Evolutionary conservation across 345 rosid species (phyloP).

Genomic region (Carallia pectinifolia): DNA sequence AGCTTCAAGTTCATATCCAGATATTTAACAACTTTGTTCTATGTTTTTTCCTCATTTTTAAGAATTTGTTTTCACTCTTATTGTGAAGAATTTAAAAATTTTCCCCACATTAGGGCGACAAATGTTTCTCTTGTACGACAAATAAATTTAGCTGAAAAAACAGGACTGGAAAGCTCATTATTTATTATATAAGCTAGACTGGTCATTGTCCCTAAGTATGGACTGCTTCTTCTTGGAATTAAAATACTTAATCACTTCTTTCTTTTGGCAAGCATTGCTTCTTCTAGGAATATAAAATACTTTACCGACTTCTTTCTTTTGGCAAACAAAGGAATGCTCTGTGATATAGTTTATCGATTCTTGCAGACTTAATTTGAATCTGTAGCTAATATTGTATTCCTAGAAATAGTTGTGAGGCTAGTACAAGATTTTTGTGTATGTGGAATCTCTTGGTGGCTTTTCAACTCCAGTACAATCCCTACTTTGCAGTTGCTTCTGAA

Average conservation of each 20-base stretch:
- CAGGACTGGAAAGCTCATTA: slow-evolving; percentile 72
- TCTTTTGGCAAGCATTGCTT: background rate
- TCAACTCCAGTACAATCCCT: too few relatives aligned
- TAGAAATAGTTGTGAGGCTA: background rate
- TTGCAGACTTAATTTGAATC: background rate
- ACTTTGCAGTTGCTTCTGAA: too few relatives aligned
- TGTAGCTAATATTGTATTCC: too few relatives aligned
- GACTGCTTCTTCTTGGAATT: background rate
- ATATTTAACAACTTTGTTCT: background rate
- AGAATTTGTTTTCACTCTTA: too few relatives aligned
- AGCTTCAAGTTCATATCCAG: slow-evolving; percentile 64
- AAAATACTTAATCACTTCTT: too few relatives aligned
- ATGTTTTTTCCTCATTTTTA: background rate
- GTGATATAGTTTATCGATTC: background rate
- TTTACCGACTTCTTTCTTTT: too few relatives aligned
- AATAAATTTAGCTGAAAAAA: slow-evolving; percentile 75
- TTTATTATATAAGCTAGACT: slow-evolving; percentile 82
- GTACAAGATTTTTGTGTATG: background rate
- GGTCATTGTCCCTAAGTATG: slow-evolving; percentile 40
- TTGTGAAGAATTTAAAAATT: too few relatives aligned
- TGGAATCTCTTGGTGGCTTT: too few relatives aligned
- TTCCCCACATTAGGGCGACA: too few relatives aligned
- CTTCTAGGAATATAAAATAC: too few relatives aligned
- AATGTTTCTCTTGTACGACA: slow-evolving; percentile 76
- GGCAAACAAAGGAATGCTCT: background rate